phyloP scores from a whole-genome alignment of 192 early-diverging fungal genomes.

The Lunasporangiospora selenospora region DNA sequence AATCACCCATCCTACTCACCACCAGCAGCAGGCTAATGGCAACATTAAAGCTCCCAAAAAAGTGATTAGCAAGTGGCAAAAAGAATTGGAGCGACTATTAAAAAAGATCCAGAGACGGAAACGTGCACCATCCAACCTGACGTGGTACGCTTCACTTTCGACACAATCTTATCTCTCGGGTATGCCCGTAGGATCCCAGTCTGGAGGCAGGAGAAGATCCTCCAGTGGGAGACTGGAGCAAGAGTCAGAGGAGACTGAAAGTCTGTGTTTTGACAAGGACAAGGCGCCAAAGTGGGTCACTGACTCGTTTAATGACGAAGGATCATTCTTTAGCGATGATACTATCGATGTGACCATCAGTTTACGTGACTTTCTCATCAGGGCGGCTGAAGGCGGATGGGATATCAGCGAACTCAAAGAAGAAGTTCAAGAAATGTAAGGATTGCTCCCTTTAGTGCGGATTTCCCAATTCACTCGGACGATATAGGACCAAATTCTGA shows the following conservation, averaged over 20 bases:
- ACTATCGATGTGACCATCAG: slow-evolving; percentile 22
- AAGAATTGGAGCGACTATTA: slow-evolving; percentile 33
- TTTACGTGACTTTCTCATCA: slow-evolving; percentile 27
- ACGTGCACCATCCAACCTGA: slow-evolving; percentile 35
- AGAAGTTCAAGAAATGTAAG: slow-evolving; percentile 33
- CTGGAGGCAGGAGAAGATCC: too few species aligned
- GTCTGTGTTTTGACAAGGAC: slow-evolving; percentile 15
- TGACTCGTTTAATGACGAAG: slow-evolving; percentile 10
- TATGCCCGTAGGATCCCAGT: slow-evolving; percentile 5
- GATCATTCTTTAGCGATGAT: slow-evolving; percentile 37
- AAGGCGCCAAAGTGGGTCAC: slow-evolving; percentile 32
- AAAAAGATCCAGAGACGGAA: slow-evolving; percentile 43
- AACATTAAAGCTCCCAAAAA: slow-evolving; percentile 5
- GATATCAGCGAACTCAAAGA: slow-evolving; percentile 34
- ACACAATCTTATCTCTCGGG: slow-evolving; percentile 26
- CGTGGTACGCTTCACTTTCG: slow-evolving; percentile 33
- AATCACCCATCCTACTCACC: too few species aligned
- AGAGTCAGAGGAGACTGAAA: slow-evolving; percentile 14
- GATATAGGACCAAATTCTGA: too few species aligned
- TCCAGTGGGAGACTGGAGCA: neutral
- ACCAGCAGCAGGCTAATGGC: too few species aligned
- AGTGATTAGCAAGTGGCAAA: slow-evolving; percentile 26
- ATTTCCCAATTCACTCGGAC: too few species aligned
- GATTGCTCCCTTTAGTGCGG: too few species aligned
- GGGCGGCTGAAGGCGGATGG: slow-evolving; percentile 27